phyloP scores from a whole-genome alignment of 2,329 filamentous ascomycete genomes.

The Zalaria sp. region DNA sequence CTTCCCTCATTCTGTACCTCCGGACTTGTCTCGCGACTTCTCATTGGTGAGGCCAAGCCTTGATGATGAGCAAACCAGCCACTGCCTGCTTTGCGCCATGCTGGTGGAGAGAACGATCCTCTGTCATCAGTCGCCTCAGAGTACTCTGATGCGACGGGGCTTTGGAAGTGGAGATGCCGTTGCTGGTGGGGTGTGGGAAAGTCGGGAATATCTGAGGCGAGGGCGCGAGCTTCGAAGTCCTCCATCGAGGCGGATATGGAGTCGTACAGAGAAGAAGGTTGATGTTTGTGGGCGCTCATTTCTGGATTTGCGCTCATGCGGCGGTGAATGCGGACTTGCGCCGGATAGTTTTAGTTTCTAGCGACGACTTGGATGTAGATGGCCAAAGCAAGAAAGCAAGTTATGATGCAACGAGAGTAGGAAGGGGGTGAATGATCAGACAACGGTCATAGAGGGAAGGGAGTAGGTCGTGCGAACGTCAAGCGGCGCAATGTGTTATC shows the following conservation, averaged over 20 bases:
- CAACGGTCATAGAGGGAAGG: background rate
- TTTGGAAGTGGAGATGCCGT: conserved; percentile 26
- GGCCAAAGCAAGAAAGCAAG: background rate
- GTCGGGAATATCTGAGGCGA: conserved; percentile 38
- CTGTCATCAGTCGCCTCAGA: conserved; percentile 30
- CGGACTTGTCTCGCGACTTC: conserved; percentile 36
- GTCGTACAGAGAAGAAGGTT: conserved; percentile 28
- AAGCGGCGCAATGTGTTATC: conserved; percentile 1
- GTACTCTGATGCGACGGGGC: conserved; percentile 27
- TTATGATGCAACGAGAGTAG: background rate
- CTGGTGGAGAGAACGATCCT: conserved; percentile 51
- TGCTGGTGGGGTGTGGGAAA: conserved; percentile 48
- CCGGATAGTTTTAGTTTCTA: background rate
- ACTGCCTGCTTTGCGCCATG: conserved; percentile 46
- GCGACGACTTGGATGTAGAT: background rate
- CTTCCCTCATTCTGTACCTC: conserved; percentile 39
- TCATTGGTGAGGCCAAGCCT: conserved; percentile 8
- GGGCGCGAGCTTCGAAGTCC: conserved; percentile 44
- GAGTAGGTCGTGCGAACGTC: background rate
- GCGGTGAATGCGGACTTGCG: no score
- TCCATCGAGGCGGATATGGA: conserved; percentile 44
- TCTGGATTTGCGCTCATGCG: background rate
- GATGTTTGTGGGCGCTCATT: conserved; percentile 7
- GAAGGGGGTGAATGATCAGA: no score
- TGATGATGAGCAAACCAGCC: conserved; percentile 39